Conservation (phyloP, 164 flowering plant genomes). For the Hamamelis virginiana region DNA sequence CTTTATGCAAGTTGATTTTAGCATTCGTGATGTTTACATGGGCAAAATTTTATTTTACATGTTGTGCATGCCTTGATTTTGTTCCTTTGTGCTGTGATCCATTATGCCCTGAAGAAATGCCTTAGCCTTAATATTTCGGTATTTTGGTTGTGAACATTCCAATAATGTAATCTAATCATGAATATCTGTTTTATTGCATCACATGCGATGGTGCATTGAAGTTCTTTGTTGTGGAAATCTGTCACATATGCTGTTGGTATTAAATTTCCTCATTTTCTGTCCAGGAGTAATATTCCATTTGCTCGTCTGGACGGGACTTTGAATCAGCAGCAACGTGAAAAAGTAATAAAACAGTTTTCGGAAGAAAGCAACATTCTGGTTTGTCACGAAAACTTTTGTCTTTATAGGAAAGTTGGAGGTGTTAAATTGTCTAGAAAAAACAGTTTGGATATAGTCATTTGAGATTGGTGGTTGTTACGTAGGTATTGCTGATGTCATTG, state of each 20-base stretch:
- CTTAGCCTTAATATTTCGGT: too few species aligned
- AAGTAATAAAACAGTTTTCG: constrained; percentile 79
- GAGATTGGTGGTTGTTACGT: constrained; percentile 12
- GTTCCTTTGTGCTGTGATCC: background rate
- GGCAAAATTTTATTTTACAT: background rate
- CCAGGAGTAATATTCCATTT: constrained; percentile 74
- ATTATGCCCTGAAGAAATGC: background rate
- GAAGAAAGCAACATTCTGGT: constrained; percentile 78
- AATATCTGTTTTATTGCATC: too few species aligned
- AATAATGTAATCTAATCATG: too few species aligned
- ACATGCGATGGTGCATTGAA: too few species aligned
- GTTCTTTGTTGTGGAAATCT: too few species aligned
- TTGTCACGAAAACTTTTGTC: constrained; percentile 11
- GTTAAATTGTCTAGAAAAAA: background rate
- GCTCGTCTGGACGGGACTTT: constrained; percentile 92
- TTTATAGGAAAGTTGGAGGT: background rate
- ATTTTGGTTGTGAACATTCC: background rate
- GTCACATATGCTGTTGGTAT: too few species aligned
- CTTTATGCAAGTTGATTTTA: constrained; percentile 1
- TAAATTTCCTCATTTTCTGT: constrained; percentile 7
- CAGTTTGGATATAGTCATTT: background rate
- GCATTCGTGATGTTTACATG: background rate
- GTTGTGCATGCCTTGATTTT: background rate
- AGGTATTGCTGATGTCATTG: constrained; percentile 91
- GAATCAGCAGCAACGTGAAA: constrained; percentile 87